phyloP scores from a whole-genome alignment of 164 flowering plant species.

The Dillenia suffruticosa region DNA sequence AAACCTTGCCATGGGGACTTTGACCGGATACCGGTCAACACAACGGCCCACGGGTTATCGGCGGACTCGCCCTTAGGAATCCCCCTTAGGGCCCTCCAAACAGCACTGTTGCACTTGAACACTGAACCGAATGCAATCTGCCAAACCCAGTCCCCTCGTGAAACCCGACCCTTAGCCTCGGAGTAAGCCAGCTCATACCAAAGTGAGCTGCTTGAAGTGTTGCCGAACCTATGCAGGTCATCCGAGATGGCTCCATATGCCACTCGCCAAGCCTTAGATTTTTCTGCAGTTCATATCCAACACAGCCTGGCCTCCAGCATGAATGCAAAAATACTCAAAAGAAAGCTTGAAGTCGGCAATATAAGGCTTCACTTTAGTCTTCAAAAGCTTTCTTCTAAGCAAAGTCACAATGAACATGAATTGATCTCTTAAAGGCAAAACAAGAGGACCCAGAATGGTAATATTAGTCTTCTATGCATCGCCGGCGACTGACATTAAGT shows the following conservation, averaged over 20 bases:
- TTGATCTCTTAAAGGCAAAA: conserved; percentile 65
- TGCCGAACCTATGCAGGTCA: conserved; percentile 89
- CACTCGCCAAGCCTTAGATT: conserved; percentile 61
- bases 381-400: conserved; percentile 42
- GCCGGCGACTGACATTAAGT: conserved; percentile 86
- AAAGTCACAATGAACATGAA: conserved; percentile 60
- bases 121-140: conserved; percentile 92
- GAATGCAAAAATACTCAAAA: conserved; percentile 69
- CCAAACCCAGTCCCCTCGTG: conserved; percentile 66
- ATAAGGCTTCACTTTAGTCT: conserved; percentile 65
- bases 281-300: conserved; percentile 73
- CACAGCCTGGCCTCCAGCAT: conserved; percentile 81
- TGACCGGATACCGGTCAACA: conserved; percentile 58
- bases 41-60: conserved; percentile 58
- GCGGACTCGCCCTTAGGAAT: conserved; percentile 15
- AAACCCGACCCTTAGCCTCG: conserved; percentile 73
- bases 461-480: conserved; percentile 81
- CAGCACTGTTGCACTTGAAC: conserved; percentile 90
- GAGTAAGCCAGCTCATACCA: conserved; percentile 60
- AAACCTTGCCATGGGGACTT: conserved; percentile 11
- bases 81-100: conserved; percentile 60
- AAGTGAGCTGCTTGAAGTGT: conserved; percentile 62
- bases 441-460: conserved; percentile 76
- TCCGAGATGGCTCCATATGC: conserved; percentile 89
- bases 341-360: conserved; percentile 75